These are phyloP conservation scores for Aspergillus amoenus DNA, from an alignment of 2,329 filamentous ascomycete species.

Conservation along the genomic window DNA sequence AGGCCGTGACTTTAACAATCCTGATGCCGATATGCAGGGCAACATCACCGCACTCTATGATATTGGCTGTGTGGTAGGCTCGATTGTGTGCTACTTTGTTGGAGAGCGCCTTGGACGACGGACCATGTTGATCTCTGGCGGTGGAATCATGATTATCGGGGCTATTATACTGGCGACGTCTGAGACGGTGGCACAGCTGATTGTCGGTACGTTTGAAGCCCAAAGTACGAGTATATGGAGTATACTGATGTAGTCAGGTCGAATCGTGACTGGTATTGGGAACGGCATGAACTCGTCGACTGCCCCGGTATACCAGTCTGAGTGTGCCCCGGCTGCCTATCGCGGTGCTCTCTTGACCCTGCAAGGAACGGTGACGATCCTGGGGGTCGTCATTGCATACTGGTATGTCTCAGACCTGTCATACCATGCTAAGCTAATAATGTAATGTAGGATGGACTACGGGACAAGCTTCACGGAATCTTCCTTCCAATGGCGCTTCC, in stretches of 20 bases:
- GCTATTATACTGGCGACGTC: constrained; percentile 37
- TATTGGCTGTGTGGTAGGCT: constrained; percentile 36
- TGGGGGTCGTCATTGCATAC: constrained; percentile 22
- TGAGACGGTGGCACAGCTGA: constrained; percentile 44
- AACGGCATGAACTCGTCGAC: constrained; percentile 28
- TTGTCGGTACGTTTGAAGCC: constrained; percentile 30
- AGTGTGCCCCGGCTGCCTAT: constrained; percentile 26
- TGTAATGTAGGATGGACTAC: constrained; percentile 36
- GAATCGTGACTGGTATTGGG: constrained; percentile 48
- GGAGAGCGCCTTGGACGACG: constrained; percentile 46
- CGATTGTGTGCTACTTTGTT: constrained; percentile 36
- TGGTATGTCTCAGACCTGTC: constrained; percentile 13
- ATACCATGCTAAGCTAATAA: neutral
- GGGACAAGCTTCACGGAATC: constrained; percentile 41
- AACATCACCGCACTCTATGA: constrained; percentile 31
- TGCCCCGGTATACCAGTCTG: constrained; percentile 31
- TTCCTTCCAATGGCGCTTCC: constrained; percentile 32
- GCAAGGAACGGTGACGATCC: constrained; percentile 28
- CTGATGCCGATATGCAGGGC: constrained; percentile 41
- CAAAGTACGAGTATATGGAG: no score
- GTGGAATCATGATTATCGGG: constrained; percentile 34
- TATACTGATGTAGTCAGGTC: constrained; percentile 15
- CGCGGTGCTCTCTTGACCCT: constrained; percentile 26
- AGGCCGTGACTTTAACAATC: constrained; percentile 38
- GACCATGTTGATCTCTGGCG: constrained; percentile 43